phyloP scores from a whole-genome alignment of 768 basidiomycete genomes.

The Leccinum barrowsii region DNA sequence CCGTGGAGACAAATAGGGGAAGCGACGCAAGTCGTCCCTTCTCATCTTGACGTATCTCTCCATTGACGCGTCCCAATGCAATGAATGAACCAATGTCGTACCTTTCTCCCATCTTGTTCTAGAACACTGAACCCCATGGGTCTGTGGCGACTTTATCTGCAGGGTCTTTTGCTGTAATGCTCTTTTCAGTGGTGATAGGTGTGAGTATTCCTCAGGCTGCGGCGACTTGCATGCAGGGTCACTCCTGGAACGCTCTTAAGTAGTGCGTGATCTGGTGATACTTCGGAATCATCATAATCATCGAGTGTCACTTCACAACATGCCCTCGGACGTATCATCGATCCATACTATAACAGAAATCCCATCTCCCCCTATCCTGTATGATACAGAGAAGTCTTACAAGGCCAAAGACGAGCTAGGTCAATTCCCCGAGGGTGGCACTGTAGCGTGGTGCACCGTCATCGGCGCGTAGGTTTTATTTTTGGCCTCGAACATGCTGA shows the following conservation, averaged over 20 bases:
- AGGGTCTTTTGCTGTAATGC: background rate
- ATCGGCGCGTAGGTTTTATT: conserved; percentile 19
- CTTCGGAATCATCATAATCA: background rate
- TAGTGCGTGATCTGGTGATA: background rate
- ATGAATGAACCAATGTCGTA: background rate
- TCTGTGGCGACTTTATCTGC: background rate
- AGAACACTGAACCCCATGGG: background rate
- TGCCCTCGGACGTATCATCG: conserved; percentile 5
- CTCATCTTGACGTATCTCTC: background rate
- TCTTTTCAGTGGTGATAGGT: background rate
- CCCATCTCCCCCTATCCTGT: background rate
- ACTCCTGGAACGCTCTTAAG: background rate
- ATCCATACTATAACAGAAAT: background rate
- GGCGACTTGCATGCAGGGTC: background rate
- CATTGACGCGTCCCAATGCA: background rate
- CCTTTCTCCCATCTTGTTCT: background rate
- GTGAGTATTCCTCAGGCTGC: background rate
- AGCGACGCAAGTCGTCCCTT: background rate
- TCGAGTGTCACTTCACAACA: background rate
- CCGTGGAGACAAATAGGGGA: background rate
- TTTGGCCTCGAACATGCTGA: background rate
- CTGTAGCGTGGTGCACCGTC: conserved; percentile 22
- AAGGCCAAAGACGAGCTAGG: background rate
- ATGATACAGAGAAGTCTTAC: background rate
- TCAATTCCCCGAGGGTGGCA: conserved; percentile 29